phyloP scores from a whole-genome alignment of 495 filamentous ascomycete species.

The Saxophila tyrrhenica region DNA sequence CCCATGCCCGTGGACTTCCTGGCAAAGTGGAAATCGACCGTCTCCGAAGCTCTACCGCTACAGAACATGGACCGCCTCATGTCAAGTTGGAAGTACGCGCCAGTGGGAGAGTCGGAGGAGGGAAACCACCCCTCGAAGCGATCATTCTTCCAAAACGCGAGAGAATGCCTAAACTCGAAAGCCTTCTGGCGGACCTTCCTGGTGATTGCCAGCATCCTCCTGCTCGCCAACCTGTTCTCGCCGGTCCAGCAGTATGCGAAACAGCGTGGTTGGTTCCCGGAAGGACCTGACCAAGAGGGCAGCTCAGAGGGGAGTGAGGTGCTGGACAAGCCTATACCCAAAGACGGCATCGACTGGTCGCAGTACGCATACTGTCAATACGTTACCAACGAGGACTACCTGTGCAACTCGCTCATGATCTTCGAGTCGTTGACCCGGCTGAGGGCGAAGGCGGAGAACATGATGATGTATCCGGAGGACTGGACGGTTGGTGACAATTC shows the following conservation, averaged over 20 bases:
- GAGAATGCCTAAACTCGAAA: conserved; percentile 1
- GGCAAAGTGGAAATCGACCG: not conserved
- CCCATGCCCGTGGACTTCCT: not conserved
- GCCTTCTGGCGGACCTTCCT: not conserved
- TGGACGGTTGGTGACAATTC: conserved; percentile 31
- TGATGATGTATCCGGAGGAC: conserved; percentile 54
- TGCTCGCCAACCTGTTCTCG: not conserved
- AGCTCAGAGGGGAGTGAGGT: not conserved
- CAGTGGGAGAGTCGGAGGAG: not conserved
- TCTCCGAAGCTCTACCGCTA: not conserved
- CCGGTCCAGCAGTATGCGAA: not conserved
- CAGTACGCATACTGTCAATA: conserved; percentile 33
- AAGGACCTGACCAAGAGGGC: not conserved
- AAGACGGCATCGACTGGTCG: conserved; percentile 3
- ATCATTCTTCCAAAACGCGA: not conserved
- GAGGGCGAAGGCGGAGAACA: conserved; percentile 50
- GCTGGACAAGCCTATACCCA: not conserved
- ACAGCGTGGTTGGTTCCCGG: not conserved
- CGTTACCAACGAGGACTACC: conserved; percentile 53
- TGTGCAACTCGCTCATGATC: conserved; percentile 70
- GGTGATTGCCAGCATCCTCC: not conserved
- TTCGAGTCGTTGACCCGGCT: conserved; percentile 52
- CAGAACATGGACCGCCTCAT: not conserved
- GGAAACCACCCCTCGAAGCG: not conserved
- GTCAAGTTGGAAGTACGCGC: conserved; percentile 1